Evolutionary conservation across 192 early-diverging fungal species (phyloP).

Genomic region (Kickxella alabastrina): DNA sequence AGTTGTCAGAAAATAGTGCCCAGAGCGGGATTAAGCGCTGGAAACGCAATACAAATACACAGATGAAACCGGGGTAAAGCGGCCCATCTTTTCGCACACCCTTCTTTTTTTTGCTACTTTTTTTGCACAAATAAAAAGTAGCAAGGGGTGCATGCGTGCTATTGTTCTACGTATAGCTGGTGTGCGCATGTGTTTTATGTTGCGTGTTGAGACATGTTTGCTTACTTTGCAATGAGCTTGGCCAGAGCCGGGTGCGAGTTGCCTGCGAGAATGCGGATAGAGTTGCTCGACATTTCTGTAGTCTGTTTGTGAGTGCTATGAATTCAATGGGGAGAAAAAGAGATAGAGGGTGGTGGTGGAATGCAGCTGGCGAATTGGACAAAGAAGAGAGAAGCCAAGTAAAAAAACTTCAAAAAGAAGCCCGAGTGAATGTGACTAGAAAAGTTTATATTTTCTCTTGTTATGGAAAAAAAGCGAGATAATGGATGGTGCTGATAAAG

Average conservation of each 20-base stretch:
- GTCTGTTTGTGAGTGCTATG: background rate
- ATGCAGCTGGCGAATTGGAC: background rate
- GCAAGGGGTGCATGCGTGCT: background rate
- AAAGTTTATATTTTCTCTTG: too few species aligned
- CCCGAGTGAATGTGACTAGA: background rate
- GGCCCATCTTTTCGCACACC: too few species aligned
- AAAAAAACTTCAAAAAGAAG: background rate
- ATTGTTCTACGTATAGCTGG: background rate
- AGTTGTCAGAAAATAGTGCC: too few species aligned
- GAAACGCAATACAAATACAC: too few species aligned
- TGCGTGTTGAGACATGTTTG: background rate
- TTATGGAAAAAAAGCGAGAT: too few species aligned
- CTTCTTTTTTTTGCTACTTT: too few species aligned
- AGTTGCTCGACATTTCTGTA: constrained; percentile 71
- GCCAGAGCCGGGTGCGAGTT: constrained; percentile 95
- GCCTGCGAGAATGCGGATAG: constrained; percentile 95
- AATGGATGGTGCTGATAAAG: too few species aligned
- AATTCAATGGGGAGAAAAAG: background rate
- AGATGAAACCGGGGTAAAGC: too few species aligned
- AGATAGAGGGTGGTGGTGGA: background rate
- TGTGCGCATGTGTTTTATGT: background rate
- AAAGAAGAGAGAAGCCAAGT: background rate
- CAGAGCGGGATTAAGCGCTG: too few species aligned
- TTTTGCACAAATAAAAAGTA: too few species aligned
- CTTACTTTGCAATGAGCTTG: constrained; percentile 84